These are phyloP conservation scores for Fraxinus ornus DNA, from an alignment of 305 asterid genomes.

Conservation along the genomic window DNA sequence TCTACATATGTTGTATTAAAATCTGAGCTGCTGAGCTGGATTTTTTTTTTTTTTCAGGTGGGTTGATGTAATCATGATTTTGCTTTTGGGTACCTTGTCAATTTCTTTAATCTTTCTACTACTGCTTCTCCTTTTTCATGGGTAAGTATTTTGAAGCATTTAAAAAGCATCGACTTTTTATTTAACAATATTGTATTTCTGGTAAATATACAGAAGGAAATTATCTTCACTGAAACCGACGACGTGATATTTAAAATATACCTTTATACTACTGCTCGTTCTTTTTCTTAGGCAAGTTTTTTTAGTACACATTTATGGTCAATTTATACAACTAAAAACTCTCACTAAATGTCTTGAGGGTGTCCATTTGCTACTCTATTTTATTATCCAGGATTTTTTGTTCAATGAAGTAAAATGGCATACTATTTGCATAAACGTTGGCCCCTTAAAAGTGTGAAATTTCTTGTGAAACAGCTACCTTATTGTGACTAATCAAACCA, in stretches of 20 bases:
- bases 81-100: slow-evolving; percentile 61
- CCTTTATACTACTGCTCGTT: not conserved
- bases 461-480: slow-evolving; percentile 67
- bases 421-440: slow-evolving; percentile 1
- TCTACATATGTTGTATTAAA: slow-evolving; percentile 7
- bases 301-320: not conserved
- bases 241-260: not conserved
- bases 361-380: slow-evolving; percentile 10
- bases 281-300: not conserved
- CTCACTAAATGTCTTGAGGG: not conserved
- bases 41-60: slow-evolving; percentile 49
- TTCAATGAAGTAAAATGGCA: not conserved
- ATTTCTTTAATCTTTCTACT: slow-evolving; percentile 64
- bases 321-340: not conserved
- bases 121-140: slow-evolving; percentile 79
- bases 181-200: not conserved
- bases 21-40: slow-evolving; percentile 15
- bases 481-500: slow-evolving; percentile 83
- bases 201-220: not conserved
- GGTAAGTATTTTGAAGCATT: slow-evolving; percentile 38
- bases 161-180: not conserved
- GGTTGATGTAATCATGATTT: slow-evolving; percentile 61
- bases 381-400: slow-evolving; percentile 14
- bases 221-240: not conserved
- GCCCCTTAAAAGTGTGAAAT: slow-evolving; percentile 13